Base-by-base conservation (phyloP, 1,139 yeast species). In the Geotrichum macrosporum region DNA sequence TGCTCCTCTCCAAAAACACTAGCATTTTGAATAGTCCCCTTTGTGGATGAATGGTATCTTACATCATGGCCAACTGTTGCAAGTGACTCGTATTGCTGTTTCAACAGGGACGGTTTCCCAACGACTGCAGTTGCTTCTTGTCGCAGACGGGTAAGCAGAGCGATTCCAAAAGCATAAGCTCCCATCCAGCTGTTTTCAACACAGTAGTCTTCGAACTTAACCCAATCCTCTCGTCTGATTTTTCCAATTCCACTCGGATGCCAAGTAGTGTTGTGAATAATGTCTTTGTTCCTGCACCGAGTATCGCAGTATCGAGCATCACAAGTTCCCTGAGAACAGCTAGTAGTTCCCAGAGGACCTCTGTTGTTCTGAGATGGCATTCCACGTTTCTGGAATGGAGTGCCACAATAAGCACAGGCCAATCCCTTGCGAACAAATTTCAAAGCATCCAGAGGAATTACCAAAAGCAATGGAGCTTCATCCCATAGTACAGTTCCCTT, bases 361-460 rank as follows among this genome's bases (percentile, higher is more conserved):
- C 39, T 20, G 21, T 24, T n/a, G n/a, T n/a, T n/a, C n/a, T n/a
- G n/a, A n/a, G n/a, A n/a, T n/a, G n/a, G 16, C 19, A 13, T 24
- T 5, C 24, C 35, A 2, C 13, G 20, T 18, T 40, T 40, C n/a
- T 8, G n/a, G 24, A 40, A 22, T 8, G 16, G 32, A 15, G 13
- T 15, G 36, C 56, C 59, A 69, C 97, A 89, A 59, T 76, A 75
- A 1, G 89, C 73, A 63, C 97, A 89, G 3, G 89, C 87, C 57
- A 78, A 78, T 0, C 94, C 89, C 16, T 68, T 63, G 44, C 76
- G 74, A 53, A 85, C 77, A 50, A 86, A 67, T 41, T 77, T 74
- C 29, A 79, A 65, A 53, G 82, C 76, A 15, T 84, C 92, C 56
- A 85, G 71, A 1, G 86, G 84, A 0, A 95, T 89, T 0, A 85